A percentile compares a stretch with the other conserved stretches of the same genome.
Evolutionary conservation across 1,284 basidiomycete genomes (phyloP).

Genomic region (Boletus mariae): DNA sequence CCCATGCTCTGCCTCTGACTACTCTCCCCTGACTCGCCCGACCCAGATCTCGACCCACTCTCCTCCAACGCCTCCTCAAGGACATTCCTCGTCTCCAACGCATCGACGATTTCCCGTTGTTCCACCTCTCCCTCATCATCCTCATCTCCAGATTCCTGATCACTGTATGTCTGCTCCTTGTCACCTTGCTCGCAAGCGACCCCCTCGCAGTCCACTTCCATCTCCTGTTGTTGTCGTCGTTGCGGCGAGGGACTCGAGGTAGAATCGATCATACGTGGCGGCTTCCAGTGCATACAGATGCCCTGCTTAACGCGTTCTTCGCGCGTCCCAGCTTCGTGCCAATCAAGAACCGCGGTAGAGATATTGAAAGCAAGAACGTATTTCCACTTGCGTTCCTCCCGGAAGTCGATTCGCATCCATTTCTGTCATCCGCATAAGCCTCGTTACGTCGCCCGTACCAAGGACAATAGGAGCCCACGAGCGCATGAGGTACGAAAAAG

Average conservation of each 20-base stretch:
- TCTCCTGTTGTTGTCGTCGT: conserved; percentile 26
- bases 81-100: conserved; percentile 46
- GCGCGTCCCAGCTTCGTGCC: conserved; percentile 71
- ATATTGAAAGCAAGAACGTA: conserved; percentile 80
- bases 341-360: conserved; percentile 82
- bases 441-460: background rate
- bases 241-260: conserved; percentile 17
- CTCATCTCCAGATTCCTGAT: conserved; percentile 51
- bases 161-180: conserved; percentile 35
- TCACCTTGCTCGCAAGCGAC: conserved; percentile 20
- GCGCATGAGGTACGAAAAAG: background rate
- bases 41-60: conserved; percentile 28
- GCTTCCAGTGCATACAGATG: conserved; percentile 66
- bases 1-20: conserved; percentile 30
- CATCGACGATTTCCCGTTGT: conserved; percentile 52
- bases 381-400: conserved; percentile 95
- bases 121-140: conserved; percentile 63
- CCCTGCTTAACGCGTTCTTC: conserved; percentile 69
- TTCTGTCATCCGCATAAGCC: conserved; percentile 49
- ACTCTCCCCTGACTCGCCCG: conserved; percentile 31
- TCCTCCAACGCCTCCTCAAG: conserved; percentile 52
- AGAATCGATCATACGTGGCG: conserved; percentile 33
- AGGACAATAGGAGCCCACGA: background rate
- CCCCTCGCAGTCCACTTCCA: conserved; percentile 34
- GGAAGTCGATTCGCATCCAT: conserved; percentile 96